Base-by-base conservation (phyloP, 2,329 filamentous ascomycete genomes). In the Ophiostoma tasmaniense region DNA sequence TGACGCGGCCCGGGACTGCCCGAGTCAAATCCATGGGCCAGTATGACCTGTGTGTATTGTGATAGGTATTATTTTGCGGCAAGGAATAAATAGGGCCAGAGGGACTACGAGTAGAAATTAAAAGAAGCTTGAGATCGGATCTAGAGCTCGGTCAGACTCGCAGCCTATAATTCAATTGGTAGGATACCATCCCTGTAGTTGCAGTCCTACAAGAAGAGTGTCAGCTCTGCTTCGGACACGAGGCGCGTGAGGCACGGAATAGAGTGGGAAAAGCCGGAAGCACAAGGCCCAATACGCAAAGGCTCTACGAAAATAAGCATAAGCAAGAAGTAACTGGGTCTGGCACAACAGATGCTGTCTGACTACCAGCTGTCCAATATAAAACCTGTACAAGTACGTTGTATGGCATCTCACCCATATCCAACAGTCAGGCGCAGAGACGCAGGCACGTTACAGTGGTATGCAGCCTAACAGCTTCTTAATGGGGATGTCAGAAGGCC, bases 201-300 rank as follows among this genome's bases (percentile, higher is more conserved):
- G 17, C 50, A 55, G 42, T 45, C 42, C 3, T 45, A 22, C 50
- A 25, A 22, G 22, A 10, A 17, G 50, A 55, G 50, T 55, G 50
- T 55, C 50, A 55, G 50, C 50, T 55, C n/a, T 55, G 50, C 50
- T 25, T 61, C 55, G 55, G 55, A 61, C 55, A 20, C 55, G 55
- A 61, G 55, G 55, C 25, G 55, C 55, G 55, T 30, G 55, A 61
- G 25, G 55, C 25, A 61, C 55, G 55, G 55, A 17, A 61, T 28
- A 25, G 13, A 33, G 25, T 28, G 55, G 55, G 55, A 61, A 30
- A 61, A 33, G 55, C 55, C 55, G 55, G 55, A 8, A 61, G 30
- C 55, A 33, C 25, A 61, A 61, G 6, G n/a, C 17, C 22, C n/a
- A 25, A 22, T 10, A 13, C 20, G 22, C 50, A 52, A 25, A 52